phyloP scores from a whole-genome alignment of 2,329 filamentous ascomycete genomes.

The Cryphonectria parasitica region DNA sequence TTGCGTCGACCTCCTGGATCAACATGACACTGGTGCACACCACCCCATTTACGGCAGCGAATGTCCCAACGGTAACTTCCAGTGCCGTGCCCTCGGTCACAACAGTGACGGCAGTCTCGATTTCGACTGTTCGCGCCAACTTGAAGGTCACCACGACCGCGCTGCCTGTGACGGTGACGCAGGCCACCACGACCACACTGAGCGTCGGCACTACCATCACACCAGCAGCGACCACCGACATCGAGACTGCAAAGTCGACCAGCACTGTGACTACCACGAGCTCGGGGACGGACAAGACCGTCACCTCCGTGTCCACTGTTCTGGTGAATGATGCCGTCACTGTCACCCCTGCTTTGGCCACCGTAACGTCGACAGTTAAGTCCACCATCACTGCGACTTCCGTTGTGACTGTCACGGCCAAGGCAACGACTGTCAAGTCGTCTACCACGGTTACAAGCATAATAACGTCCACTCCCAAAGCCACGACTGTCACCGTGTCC shows the following conservation, averaged over 20 bases:
- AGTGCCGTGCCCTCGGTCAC: background rate
- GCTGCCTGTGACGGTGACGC: conserved; percentile 34
- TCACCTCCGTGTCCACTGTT: background rate
- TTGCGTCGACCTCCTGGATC: conserved; percentile 45
- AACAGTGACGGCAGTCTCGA: conserved; percentile 17
- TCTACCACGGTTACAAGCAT: background rate
- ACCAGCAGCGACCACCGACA: conserved; percentile 33
- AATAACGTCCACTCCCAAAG: background rate
- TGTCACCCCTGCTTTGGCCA: background rate
- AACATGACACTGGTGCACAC: conserved; percentile 44
- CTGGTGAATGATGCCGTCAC: background rate
- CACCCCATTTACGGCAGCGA: conserved; percentile 42
- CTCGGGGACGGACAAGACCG: background rate
- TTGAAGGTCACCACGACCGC: conserved; percentile 27
- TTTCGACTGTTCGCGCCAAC: conserved; percentile 28
- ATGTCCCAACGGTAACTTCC: conserved; percentile 7
- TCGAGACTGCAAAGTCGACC: background rate
- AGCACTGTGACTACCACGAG: conserved; percentile 1
- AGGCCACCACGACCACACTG: conserved; percentile 35
- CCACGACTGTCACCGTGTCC: background rate
- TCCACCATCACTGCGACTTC: background rate
- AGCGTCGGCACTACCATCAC: conserved; percentile 41
- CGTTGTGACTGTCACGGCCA: conserved; percentile 9
- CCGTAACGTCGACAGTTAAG: background rate
- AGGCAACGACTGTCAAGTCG: conserved; percentile 11